Percentiles rank a stretch among this genome's conserved stretches.
Conservation (phyloP, 805 yeast genomes). For the Cyberlindnera veronae region DNA sequence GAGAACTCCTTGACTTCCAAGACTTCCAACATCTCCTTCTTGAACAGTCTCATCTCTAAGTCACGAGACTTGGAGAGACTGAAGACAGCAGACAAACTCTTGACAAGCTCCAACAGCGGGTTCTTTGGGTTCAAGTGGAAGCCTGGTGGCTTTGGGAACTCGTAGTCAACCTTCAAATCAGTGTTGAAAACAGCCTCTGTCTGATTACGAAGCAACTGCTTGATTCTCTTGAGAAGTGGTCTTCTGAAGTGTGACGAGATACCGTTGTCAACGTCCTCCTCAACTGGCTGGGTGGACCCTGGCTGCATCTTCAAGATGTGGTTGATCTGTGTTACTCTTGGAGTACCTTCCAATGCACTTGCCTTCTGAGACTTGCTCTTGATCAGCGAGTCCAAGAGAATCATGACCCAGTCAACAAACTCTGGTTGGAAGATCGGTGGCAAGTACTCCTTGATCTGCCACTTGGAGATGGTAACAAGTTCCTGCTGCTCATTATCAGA, state of each 20-base stretch:
- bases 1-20: constrained; percentile 86
- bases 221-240: constrained; percentile 64
- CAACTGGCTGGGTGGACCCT: constrained; percentile 27
- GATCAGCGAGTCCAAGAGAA: constrained; percentile 68
- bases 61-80: constrained; percentile 59
- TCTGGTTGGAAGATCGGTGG: constrained; percentile 77
- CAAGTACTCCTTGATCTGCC: constrained; percentile 77
- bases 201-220: constrained; percentile 63
- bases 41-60: constrained; percentile 68
- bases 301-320: constrained; percentile 44
- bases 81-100: constrained; percentile 68
- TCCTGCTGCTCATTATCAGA: constrained; percentile 36
- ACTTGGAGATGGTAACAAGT: constrained; percentile 46
- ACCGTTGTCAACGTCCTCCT: constrained; percentile 40
- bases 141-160: constrained; percentile 77
- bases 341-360: constrained; percentile 40
- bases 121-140: constrained; percentile 54
- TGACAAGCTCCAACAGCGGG: constrained; percentile 79
- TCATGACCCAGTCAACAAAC: constrained; percentile 81
- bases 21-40: constrained; percentile 67
- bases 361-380: constrained; percentile 42
- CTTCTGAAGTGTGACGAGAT: constrained; percentile 55
- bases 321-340: constrained; percentile 66
- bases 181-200: constrained; percentile 69
- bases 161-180: constrained; percentile 58